Conservation (phyloP, 2,329 filamentous ascomycete species). For the Venturia aucupariae region DNA sequence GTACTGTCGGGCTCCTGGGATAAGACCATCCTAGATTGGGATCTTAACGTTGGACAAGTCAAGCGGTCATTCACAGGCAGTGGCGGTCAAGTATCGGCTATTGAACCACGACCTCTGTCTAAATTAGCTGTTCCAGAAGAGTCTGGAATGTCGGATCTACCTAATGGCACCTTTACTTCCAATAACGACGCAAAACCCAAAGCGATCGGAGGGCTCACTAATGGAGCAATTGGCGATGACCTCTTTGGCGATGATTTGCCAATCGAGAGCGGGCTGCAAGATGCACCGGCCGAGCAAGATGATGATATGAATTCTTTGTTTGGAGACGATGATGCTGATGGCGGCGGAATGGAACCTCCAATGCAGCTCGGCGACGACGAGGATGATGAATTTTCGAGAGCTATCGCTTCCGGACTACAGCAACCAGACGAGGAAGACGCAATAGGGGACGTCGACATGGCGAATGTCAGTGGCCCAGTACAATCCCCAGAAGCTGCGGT, state of each 20-base stretch:
- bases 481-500: constrained; percentile 15
- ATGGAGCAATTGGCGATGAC: constrained; percentile 25
- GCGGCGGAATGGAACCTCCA: constrained; percentile 26
- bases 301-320: constrained; percentile 73
- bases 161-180: constrained; percentile 64
- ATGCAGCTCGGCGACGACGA: constrained; percentile 69
- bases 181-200: constrained; percentile 57
- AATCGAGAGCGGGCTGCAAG: constrained; percentile 28
- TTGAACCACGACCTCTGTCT: constrained; percentile 74
- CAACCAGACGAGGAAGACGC: constrained; percentile 35
- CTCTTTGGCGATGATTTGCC: constrained; percentile 22
- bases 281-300: constrained; percentile 28
- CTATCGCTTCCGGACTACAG: constrained; percentile 51
- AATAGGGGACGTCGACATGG: constrained; percentile 35
- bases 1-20: constrained; percentile 95
- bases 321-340: constrained; percentile 51
- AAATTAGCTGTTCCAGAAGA: constrained; percentile 67
- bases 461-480: constrained; percentile 29
- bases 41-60: constrained; percentile 74
- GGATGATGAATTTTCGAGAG: constrained; percentile 70
- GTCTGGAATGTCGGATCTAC: constrained; percentile 43
- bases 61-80: constrained; percentile 68
- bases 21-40: constrained; percentile 90
- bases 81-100: constrained; percentile 75
- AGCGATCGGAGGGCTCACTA: constrained; percentile 44